Evolutionary conservation across 257 asterid species (phyloP).

Genomic region (Plantago elongata): DNA sequence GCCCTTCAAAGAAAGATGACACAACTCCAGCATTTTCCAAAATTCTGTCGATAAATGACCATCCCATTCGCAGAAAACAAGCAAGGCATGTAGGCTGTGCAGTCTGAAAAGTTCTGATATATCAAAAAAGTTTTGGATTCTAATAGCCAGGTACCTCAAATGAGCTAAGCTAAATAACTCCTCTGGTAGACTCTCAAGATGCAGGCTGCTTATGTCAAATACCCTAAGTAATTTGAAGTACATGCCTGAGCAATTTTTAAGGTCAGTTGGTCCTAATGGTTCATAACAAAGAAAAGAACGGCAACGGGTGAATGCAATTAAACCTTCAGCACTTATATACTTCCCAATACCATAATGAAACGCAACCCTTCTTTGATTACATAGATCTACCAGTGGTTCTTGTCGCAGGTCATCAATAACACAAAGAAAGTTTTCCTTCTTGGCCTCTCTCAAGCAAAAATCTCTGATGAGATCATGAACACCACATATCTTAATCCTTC

Average conservation of each 20-base stretch:
- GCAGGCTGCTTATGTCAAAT: slow-evolving; percentile 17
- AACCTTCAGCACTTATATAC: not conserved
- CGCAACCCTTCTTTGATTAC: slow-evolving; percentile 8
- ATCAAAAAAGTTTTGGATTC: not conserved
- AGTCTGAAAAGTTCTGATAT: not conserved
- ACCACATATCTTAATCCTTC: slow-evolving; percentile 24
- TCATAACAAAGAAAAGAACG: slow-evolving; percentile 22
- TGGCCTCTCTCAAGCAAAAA: slow-evolving; percentile 22
- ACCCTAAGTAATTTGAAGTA: slow-evolving; percentile 17
- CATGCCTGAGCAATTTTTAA: not conserved
- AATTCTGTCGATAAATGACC: slow-evolving; percentile 11
- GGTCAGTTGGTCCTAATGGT: not conserved
- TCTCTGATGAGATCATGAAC: slow-evolving; percentile 31
- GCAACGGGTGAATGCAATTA: not conserved
- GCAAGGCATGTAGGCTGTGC: slow-evolving; percentile 12
- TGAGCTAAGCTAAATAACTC: not conserved
- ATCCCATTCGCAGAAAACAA: slow-evolving; percentile 19
- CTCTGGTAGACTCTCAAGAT: not conserved
- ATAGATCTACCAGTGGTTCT: not conserved
- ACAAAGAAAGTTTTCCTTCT: slow-evolving; percentile 8
- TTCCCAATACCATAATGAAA: slow-evolving; percentile 7
- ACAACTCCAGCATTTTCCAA: slow-evolving; percentile 21
- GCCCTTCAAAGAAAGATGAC: slow-evolving; percentile 23
- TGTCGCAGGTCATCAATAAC: not conserved
- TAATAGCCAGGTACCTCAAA: slow-evolving; percentile 25